phyloP scores from a whole-genome alignment of 2,329 filamentous ascomycete genomes.

The Apiospora saccharicola region DNA sequence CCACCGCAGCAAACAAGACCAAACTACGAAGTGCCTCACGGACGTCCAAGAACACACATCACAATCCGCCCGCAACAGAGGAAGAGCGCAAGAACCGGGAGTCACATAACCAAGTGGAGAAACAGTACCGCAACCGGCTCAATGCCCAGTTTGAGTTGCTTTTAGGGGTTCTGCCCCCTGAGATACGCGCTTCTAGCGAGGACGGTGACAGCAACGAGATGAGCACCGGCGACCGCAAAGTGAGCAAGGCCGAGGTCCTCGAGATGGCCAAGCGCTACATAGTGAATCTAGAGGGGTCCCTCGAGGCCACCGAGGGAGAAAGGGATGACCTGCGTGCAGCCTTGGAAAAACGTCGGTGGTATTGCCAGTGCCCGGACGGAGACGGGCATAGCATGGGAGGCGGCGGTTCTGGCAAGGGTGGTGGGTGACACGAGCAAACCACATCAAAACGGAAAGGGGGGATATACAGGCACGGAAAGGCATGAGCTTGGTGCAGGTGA shows the following conservation, averaged over 20 bases:
- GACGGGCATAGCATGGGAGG: slow-evolving; percentile 2
- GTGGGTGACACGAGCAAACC: slow-evolving; percentile 5
- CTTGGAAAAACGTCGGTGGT: slow-evolving; percentile 15
- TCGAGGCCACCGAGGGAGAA: slow-evolving; percentile 44
- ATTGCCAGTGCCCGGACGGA: slow-evolving; percentile 2
- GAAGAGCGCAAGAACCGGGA: slow-evolving; percentile 45
- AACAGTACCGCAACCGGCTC: slow-evolving; percentile 56
- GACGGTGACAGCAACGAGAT: slow-evolving; percentile 37
- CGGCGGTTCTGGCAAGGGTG: background rate
- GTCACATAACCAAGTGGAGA: slow-evolving; percentile 56
- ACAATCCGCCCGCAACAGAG: slow-evolving; percentile 43
- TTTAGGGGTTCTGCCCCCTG: slow-evolving; percentile 48
- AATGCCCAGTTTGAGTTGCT: slow-evolving; percentile 55
- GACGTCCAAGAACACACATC: slow-evolving; percentile 45
- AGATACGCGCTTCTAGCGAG: slow-evolving; percentile 41
- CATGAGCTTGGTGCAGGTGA: background rate
- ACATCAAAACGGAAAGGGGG: background rate
- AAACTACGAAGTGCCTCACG: slow-evolving; percentile 44
- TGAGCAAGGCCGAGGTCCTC: slow-evolving; percentile 56
- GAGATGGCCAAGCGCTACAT: slow-evolving; percentile 54
- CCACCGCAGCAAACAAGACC: slow-evolving; percentile 33
- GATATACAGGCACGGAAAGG: background rate
- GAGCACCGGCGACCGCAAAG: slow-evolving; percentile 34
- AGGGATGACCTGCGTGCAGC: background rate
- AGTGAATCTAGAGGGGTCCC: slow-evolving; percentile 48